Evolutionary conservation across 805 yeast genomes (phyloP), one percentile per base, ranked within the genome.

Genomic region (Yamadazyma olivae): DNA sequence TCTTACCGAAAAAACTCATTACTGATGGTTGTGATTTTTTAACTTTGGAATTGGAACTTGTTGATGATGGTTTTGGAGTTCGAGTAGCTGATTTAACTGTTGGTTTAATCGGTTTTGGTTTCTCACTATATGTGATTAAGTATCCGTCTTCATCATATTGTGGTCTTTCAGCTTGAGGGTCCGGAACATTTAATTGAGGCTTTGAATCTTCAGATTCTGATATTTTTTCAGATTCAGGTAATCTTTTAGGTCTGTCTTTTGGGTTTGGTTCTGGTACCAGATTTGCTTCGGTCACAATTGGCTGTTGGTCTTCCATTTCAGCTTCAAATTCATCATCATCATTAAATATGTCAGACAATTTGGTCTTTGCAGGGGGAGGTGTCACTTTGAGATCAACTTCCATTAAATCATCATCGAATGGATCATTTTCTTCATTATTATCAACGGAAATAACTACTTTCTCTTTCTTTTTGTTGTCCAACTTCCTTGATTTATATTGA

Each of bases 91-190:
- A 30, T 30, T 41, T 41, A n/a, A 45, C 30, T 29, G 13, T 43
- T 39, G 22, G 38, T 40, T 31, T 41, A 19, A 26, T 48, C 16
- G 45, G 51, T 20, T 35, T 48, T 29, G 27, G 45, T 49, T 38
- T 53, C n/a, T 16, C 15, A 10, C 6, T 29, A 32, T 52, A 57
- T 2, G 75, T 67, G 0, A 73, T 68, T 16, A 71, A 54, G 46
- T 65, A 75, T 1, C 80, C 81, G 35, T 75, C 80, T 25, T 71
- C 78, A 42, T 74, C 81, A 17, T 63, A 58, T 32, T 45, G 40
- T 26, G 45, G 43, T 31, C 41, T 50, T 20, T 32, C 27, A 10
- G 6, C 14, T 15, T 27, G 19, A 5, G 24, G 32, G 30, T 18
- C 30, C 6, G 26, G 27, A n/a, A n/a, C n/a, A n/a, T n/a, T n/a